Conservation (phyloP, 768 basidiomycete genomes). For the Agaricus bisporus region DNA sequence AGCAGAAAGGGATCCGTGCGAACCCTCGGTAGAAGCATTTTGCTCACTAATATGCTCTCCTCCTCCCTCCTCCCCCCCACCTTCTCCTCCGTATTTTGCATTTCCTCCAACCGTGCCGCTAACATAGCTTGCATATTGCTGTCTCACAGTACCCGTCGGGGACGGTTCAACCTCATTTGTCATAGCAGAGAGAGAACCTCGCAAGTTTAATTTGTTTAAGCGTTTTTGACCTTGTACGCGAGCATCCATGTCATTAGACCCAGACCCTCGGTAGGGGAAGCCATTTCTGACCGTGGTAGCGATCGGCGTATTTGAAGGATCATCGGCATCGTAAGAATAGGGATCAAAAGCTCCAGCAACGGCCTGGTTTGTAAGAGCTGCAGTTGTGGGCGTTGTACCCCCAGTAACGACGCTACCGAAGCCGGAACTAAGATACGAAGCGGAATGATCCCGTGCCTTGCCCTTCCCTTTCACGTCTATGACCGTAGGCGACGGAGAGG, state of each 20-base stretch:
- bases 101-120: not conserved
- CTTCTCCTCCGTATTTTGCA: not conserved
- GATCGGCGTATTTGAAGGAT: conserved; percentile 10
- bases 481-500: not conserved
- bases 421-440: not conserved
- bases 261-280: not conserved
- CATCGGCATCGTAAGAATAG: not conserved
- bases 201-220: not conserved
- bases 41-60: not conserved
- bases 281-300: not conserved
- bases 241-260: not conserved
- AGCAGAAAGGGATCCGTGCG: too few species aligned
- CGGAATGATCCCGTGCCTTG: conserved; percentile 9
- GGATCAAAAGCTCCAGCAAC: not conserved
- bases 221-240: not conserved
- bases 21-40: not conserved
- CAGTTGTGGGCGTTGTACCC: not conserved
- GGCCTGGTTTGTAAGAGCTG: too few species aligned
- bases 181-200: not conserved
- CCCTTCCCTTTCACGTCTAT: conserved; percentile 20
- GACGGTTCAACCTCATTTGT: not conserved
- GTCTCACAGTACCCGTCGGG: conserved; percentile 5
- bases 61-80: not conserved
- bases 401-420: conserved; percentile 12
- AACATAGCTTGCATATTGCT: not conserved